Conservation (phyloP, 768 basidiomycete species). For the Austroboletus festivus region DNA sequence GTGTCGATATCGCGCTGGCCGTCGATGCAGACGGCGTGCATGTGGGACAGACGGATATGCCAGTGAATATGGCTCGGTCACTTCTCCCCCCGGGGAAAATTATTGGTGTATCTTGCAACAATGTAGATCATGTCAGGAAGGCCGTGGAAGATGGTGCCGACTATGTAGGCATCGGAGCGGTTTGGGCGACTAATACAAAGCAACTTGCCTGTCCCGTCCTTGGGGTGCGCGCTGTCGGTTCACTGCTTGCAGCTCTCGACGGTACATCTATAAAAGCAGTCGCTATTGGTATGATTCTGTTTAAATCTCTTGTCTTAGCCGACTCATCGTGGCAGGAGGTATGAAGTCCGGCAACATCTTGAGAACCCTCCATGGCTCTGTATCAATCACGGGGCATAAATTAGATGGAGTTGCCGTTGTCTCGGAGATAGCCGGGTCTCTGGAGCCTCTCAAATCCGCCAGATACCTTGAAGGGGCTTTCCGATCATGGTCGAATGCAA, state of each 20-base stretch:
- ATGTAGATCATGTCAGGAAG: constrained; percentile 54
- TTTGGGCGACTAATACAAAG: constrained; percentile 82
- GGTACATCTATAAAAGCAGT: constrained; percentile 68
- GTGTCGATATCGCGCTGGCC: constrained; percentile 83
- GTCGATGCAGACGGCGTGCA: constrained; percentile 78
- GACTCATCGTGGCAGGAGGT: constrained; percentile 55
- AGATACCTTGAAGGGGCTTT: constrained; percentile 42
- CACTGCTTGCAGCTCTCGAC: constrained; percentile 61
- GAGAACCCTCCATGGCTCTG: constrained; percentile 69
- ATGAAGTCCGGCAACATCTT: constrained; percentile 78
- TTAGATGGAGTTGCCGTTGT: constrained; percentile 88
- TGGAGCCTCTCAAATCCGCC: constrained; percentile 52
- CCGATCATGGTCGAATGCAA: constrained; percentile 19
- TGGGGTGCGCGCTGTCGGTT: constrained; percentile 71
- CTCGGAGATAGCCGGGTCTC: constrained; percentile 76
- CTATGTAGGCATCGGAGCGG: constrained; percentile 86
- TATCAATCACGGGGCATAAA: constrained; percentile 51
- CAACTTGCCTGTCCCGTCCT: constrained; percentile 58
- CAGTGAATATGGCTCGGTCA: constrained; percentile 57
- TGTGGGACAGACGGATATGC: constrained; percentile 86
- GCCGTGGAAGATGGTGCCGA: constrained; percentile 70
- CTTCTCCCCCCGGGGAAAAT: constrained; percentile 69
- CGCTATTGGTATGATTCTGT: constrained; percentile 66
- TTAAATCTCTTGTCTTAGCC: neutral
- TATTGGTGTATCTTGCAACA: constrained; percentile 81